Percentiles rank a stretch among this genome's conserved stretches.
phyloP scores from a whole-genome alignment of 2,329 filamentous ascomycete species.

The Aspergillus sp. region DNA sequence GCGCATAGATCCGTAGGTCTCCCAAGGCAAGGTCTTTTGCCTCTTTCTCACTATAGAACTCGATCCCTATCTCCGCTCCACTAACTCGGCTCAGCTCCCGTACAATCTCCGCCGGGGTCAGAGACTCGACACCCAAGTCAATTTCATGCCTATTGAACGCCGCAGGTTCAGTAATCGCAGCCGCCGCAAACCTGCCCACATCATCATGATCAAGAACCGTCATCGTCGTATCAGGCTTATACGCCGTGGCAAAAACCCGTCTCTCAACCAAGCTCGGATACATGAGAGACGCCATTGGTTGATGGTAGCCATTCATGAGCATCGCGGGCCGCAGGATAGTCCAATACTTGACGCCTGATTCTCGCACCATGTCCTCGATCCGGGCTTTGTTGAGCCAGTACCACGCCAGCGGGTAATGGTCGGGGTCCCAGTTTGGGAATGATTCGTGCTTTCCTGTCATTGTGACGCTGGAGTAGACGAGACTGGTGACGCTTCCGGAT shows the following conservation, averaged over 20 bases:
- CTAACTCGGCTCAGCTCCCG: not conserved
- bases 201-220: too few species aligned
- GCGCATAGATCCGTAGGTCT: not conserved
- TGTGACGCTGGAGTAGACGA: conserved; percentile 8
- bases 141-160: conserved; percentile 7
- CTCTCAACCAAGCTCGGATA: too few species aligned
- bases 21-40: not conserved
- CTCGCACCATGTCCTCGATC: too few species aligned
- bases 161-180: not conserved
- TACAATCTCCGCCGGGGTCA: conserved; percentile 5
- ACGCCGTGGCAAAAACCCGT: too few species aligned
- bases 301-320: too few species aligned
- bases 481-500: not conserved
- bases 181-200: too few species aligned
- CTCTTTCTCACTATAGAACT: not conserved
- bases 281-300: too few species aligned
- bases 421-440: not conserved
- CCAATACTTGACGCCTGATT: too few species aligned
- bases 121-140: not conserved
- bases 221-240: too few species aligned
- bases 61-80: not conserved
- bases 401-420: not conserved
- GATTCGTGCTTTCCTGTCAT: conserved; percentile 7
- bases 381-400: too few species aligned
- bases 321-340: too few species aligned